These are phyloP conservation scores for Pichia sp. DNA, from an alignment of 1,139 yeast genomes.

Conservation along the genomic window DNA sequence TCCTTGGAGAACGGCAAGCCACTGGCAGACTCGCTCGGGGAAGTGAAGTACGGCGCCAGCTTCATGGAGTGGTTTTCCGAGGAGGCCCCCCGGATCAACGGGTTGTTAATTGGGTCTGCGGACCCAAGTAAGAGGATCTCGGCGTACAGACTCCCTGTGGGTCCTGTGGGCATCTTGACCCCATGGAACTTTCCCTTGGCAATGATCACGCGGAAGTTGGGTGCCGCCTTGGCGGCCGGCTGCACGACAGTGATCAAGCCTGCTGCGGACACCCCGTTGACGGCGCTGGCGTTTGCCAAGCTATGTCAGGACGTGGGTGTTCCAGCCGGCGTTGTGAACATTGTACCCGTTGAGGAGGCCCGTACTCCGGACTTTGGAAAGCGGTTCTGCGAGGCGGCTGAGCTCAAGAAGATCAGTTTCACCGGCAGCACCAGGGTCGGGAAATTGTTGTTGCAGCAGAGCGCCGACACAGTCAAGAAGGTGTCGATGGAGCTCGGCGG, in stretches of 20 bases:
- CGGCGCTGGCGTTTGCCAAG: constrained; percentile 77
- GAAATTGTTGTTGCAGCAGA: constrained; percentile 70
- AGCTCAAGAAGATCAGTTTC: constrained; percentile 72
- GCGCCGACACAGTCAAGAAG: constrained; percentile 75
- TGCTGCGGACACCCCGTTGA: constrained; percentile 82
- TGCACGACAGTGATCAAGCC: constrained; percentile 90
- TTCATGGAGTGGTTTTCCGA: constrained; percentile 87
- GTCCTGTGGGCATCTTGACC: constrained; percentile 85
- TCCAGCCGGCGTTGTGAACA: constrained; percentile 79
- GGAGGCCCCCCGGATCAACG: constrained; percentile 75
- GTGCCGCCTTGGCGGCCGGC: constrained; percentile 91
- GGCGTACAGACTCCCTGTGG: constrained; percentile 75
- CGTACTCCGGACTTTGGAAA: constrained; percentile 58
- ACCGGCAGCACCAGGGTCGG: constrained; percentile 91
- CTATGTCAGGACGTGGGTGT: constrained; percentile 76
- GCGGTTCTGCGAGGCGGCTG: constrained; percentile 62
- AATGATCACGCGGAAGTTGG: constrained; percentile 88
- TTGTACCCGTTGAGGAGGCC: constrained; percentile 53
- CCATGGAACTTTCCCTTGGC: constrained; percentile 98
- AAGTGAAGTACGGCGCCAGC: constrained; percentile 69
- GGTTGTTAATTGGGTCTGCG: constrained; percentile 66
- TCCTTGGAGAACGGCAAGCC: constrained; percentile 87
- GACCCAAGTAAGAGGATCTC: constrained; percentile 54
- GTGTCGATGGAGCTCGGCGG: constrained; percentile 89
- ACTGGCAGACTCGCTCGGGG: constrained; percentile 70